Base-by-base conservation (phyloP, 75 land plant species). In the Azolla pinnata region DNA sequence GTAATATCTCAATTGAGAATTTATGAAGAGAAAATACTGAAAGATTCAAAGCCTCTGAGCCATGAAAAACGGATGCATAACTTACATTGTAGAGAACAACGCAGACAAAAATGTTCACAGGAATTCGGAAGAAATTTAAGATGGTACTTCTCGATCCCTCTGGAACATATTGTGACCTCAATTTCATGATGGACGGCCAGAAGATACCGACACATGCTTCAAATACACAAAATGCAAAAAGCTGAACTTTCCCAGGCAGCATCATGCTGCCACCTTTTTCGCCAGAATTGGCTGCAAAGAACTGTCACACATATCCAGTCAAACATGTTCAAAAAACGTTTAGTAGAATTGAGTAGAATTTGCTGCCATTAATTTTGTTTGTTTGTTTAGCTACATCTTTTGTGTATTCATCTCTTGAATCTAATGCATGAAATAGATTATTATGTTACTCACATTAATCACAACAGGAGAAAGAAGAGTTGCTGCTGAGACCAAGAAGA, bases 381-480 rank as follows among this genome's bases (percentile, higher is more conserved):
- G n/a, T n/a, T n/a, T n/a, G n/a, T n/a, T n/a, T n/a, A n/a, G n/a
- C n/a, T n/a, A n/a, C n/a, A n/a, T n/a, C n/a, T n/a, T n/a, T n/a
- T n/a, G n/a, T n/a, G n/a, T n/a, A n/a, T n/a, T n/a, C n/a, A n/a
- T n/a, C n/a, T n/a, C n/a, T n/a, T n/a, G n/a, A n/a, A n/a, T n/a
- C n/a, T n/a, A n/a, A n/a, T n/a, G n/a, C n/a, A n/a, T n/a, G n/a
- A n/a, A n/a, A n/a, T n/a, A 35, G 19, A 17, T 3, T 48, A 18
- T 17, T 3, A 48, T 8, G 51, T 20, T 24, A 68, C 97, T 44
- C 75, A 92, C 97, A 61, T 24, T 78, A 5, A 93, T 77, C 12
- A 85, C 5, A 44, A 92, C 73, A 3, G 97, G 97, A 50, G 90
- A 83, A 47, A 79, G 61, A 26, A 88, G 80, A 10, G 96, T 66